Base-by-base conservation (phyloP, 345 rosid genomes). In the Citrus trifoliata region DNA sequence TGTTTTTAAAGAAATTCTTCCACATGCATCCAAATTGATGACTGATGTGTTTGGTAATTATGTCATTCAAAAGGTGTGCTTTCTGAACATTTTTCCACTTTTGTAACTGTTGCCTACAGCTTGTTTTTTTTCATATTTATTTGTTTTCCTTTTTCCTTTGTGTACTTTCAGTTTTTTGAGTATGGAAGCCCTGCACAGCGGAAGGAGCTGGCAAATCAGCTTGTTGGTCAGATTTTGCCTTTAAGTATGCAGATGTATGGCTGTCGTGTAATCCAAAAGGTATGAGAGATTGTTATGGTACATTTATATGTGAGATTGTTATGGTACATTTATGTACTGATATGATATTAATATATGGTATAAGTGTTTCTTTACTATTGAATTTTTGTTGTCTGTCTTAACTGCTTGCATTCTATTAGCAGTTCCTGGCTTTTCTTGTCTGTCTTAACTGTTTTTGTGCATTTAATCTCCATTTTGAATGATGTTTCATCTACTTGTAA, bases 241-340 rank as follows among this genome's bases (percentile, higher is more conserved):
- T 83, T 88, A 76, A 91, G 93, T 82, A 70, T 89, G 70, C 95
- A 91, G 84, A 91, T 91, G 92, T 91, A 89, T 76, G 95, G 95
- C 51, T 91, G 95, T 58, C 93, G 93, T 18, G 93, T 91, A 16
- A 91, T 91, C 68, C 95, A 91, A 76, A 91, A 91, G 93, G 95
- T 91, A 78, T 53, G 35, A 24, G 55, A 24, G n/a, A 73, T 16
- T 70, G 21, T 60, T 37, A 62, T 59, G 55, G 76, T 59, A 58
- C 53, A 58, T 59, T 33, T 37, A 21, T 91, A 78, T 53, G 35
- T 16, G 55, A 24, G n/a, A 73, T 16, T 70, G 21, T 59, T 37
- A 62, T 59, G 55, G 76, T 59, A 58, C 53, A 58, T 59, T 33
- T 37, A 21, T 32, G 33, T 32, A 4, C 33, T 5, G 33, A 4